Evolutionary conservation across 192 early-diverging fungal species (phyloP).

Genomic region (Coemansia sp.): DNA sequence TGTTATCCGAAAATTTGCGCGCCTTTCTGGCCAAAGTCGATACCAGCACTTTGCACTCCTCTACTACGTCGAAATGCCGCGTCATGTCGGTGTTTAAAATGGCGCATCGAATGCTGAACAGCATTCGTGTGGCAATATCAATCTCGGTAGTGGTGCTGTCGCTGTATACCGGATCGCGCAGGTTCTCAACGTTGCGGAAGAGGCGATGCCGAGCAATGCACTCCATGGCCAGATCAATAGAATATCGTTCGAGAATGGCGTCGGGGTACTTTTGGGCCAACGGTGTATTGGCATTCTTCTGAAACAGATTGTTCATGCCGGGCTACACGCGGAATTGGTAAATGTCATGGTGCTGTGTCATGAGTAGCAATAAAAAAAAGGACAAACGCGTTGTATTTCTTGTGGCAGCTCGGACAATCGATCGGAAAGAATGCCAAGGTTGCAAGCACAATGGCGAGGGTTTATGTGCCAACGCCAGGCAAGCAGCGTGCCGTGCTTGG

Average conservation of each 20-base stretch:
- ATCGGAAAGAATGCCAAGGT: background rate
- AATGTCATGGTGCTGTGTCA: background rate
- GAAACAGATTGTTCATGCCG: slow-evolving; percentile 88
- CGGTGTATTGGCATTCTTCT: slow-evolving; percentile 81
- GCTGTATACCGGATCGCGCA: slow-evolving; percentile 52
- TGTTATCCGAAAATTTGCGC: slow-evolving; percentile 19
- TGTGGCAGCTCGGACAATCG: background rate
- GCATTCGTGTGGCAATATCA: slow-evolving; percentile 47
- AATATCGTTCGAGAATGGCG: slow-evolving; percentile 87
- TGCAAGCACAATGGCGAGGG: background rate
- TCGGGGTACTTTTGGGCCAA: slow-evolving; percentile 72
- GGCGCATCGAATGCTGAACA: slow-evolving; percentile 51
- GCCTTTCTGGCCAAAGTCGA: slow-evolving; percentile 45
- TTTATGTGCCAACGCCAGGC: background rate
- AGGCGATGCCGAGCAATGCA: slow-evolving; percentile 73
- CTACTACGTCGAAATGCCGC: slow-evolving; percentile 73
- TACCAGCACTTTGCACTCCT: slow-evolving; percentile 52
- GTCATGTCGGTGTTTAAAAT: slow-evolving; percentile 93
- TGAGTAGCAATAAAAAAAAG: background rate
- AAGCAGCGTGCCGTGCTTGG: background rate
- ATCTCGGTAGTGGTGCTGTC: slow-evolving; percentile 50
- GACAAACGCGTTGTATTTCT: background rate
- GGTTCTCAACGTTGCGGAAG: slow-evolving; percentile 56
- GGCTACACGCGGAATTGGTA: slow-evolving; percentile 53
- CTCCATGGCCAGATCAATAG: slow-evolving; percentile 72